Conservation (phyloP, 352 stramenopile genomes). For the Globisporangium recalcitrans region DNA sequence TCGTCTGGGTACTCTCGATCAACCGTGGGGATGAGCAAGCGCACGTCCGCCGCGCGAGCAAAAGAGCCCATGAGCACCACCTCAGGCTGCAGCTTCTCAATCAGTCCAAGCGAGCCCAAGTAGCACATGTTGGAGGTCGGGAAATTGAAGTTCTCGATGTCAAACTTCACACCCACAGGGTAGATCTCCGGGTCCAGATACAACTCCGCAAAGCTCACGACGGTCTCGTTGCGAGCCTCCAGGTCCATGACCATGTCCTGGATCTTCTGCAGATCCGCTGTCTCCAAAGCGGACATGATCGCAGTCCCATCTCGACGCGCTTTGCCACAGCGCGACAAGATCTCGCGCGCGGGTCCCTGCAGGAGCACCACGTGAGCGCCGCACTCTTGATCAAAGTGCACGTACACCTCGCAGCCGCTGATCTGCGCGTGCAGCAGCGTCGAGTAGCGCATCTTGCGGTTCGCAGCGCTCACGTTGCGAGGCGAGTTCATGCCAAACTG, state of each 20-base stretch:
- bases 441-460: conserved; percentile 33
- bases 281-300: conserved; percentile 27
- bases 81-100: conserved; percentile 52
- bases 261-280: conserved; percentile 33
- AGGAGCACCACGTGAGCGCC: conserved; percentile 43
- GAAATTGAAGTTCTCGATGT: conserved; percentile 51
- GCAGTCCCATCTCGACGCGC: conserved; percentile 23
- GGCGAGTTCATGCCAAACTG: conserved; percentile 34
- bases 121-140: conserved; percentile 54
- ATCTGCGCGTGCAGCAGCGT: conserved; percentile 39
- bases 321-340: conserved; percentile 43
- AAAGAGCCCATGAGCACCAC: conserved; percentile 45
- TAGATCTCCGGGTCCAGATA: conserved; percentile 40
- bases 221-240: conserved; percentile 37
- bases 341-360: conserved; percentile 39
- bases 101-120: conserved; percentile 39
- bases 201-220: conserved; percentile 49
- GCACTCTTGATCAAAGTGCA: conserved; percentile 52
- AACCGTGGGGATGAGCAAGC: conserved; percentile 26
- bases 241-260: conserved; percentile 43
- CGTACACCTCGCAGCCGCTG: conserved; percentile 47
- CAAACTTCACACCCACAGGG: conserved; percentile 43
- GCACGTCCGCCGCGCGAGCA: conserved; percentile 32
- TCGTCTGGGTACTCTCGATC: conserved; percentile 17
- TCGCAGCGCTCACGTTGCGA: conserved; percentile 11